phyloP scores from a whole-genome alignment of 768 basidiomycete genomes.

The Favolaschia claudopus region DNA sequence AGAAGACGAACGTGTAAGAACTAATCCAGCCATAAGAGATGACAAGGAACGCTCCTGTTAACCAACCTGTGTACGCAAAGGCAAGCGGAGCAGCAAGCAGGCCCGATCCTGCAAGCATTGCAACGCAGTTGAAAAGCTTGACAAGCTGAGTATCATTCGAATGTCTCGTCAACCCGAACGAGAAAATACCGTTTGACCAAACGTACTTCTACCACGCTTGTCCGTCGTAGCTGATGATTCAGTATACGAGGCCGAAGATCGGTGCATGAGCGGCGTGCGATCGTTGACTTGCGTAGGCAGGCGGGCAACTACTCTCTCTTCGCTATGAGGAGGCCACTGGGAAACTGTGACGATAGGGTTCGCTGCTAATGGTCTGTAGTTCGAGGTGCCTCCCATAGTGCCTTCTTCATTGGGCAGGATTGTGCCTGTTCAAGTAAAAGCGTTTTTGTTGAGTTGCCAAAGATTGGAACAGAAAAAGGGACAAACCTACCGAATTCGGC shows the following conservation, averaged over 20 bases:
- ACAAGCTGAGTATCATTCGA: constrained; percentile 2
- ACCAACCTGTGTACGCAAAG: constrained; percentile 92
- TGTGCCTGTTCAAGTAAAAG: neutral
- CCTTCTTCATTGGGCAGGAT: neutral
- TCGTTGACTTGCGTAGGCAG: neutral
- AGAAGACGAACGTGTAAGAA: constrained; percentile 81
- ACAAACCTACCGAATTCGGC: neutral
- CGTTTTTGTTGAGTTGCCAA: constrained; percentile 2
- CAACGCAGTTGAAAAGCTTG: constrained; percentile 89
- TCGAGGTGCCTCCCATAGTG: too few species aligned
- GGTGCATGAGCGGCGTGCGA: constrained; percentile 29
- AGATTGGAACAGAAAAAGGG: neutral
- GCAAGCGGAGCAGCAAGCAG: constrained; percentile 91
- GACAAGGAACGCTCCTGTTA: constrained; percentile 76
- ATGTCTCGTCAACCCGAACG: too few species aligned
- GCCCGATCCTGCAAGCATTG: constrained; percentile 87
- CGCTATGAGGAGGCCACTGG: too few species aligned
- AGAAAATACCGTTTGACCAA: constrained; percentile 67
- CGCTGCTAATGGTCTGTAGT: too few species aligned
- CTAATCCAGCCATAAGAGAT: constrained; percentile 80
- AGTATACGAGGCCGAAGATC: too few species aligned
- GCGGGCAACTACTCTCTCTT: too few species aligned
- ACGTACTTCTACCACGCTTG: constrained; percentile 67
- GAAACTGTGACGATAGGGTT: too few species aligned
- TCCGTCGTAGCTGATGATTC: constrained; percentile 39